Conservation (phyloP, 805 yeast genomes). For the Starmerella apicola region DNA sequence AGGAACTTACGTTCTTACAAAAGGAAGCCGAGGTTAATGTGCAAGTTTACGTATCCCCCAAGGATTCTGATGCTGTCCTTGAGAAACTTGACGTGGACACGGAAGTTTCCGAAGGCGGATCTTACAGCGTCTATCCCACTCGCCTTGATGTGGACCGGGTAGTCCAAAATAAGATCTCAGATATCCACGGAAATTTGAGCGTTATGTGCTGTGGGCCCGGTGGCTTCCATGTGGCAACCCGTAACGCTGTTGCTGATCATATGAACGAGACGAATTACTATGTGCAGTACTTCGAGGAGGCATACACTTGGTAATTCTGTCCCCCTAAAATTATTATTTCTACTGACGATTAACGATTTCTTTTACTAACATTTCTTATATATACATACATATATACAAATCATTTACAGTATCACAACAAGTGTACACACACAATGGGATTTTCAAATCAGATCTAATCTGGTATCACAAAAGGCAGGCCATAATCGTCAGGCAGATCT, state of each 20-base stretch:
- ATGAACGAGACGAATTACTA: conserved; percentile 34
- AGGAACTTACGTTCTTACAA: conserved; percentile 31
- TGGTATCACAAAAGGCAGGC: too few relatives aligned
- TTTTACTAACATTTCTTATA: too few relatives aligned
- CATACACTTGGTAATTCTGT: conserved; percentile 46
- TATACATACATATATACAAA: too few relatives aligned
- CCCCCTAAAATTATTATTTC: not conserved
- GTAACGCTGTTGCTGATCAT: conserved; percentile 36
- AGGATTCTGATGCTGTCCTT: too few relatives aligned
- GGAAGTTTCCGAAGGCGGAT: conserved; percentile 12
- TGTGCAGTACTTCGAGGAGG: conserved; percentile 59
- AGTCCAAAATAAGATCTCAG: conserved; percentile 28
- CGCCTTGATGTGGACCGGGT: conserved; percentile 19
- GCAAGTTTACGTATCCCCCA: conserved; percentile 3
- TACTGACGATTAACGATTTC: not conserved
- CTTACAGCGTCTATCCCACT: conserved; percentile 16
- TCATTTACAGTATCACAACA: too few relatives aligned
- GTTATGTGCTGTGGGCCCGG: conserved; percentile 56
- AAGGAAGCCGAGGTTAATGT: conserved; percentile 9
- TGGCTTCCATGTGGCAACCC: conserved; percentile 42
- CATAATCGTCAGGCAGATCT: too few relatives aligned
- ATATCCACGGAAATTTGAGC: conserved; percentile 35
- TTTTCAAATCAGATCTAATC: too few relatives aligned
- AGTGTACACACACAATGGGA: too few relatives aligned
- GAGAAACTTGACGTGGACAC: too few relatives aligned